Percentiles rank a stretch among this genome's conserved stretches.
Conservation (phyloP, 78 protist species). For the Tieghemostelium lacteum region DNA sequence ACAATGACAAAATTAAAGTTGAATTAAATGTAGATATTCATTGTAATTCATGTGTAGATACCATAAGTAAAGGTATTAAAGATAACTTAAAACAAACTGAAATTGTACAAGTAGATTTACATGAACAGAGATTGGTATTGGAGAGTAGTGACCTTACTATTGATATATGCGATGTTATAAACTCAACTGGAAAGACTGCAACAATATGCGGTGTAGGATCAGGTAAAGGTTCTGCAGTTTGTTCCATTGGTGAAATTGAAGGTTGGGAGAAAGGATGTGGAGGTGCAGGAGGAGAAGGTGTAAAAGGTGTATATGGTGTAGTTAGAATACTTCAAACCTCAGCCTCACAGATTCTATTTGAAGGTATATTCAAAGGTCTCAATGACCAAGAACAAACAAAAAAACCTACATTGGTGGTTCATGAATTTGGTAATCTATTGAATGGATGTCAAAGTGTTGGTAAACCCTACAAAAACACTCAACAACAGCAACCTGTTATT, state of each 20-base stretch:
- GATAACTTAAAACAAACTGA: background rate
- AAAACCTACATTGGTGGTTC: constrained; percentile 45
- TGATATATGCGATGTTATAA: constrained; percentile 37
- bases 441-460: constrained; percentile 59
- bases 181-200: constrained; percentile 25
- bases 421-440: constrained; percentile 40
- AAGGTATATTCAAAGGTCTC: constrained; percentile 54
- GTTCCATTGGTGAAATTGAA: constrained; percentile 46
- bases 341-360: constrained; percentile 1
- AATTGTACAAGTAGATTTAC: background rate
- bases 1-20: constrained; percentile 9
- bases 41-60: constrained; percentile 49
- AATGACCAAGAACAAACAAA: background rate
- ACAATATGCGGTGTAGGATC: constrained; percentile 33
- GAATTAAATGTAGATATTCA: constrained; percentile 61
- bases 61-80: constrained; percentile 7
- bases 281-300: constrained; percentile 70
- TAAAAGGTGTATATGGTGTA: constrained; percentile 47
- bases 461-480: constrained; percentile 1
- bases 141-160: constrained; percentile 26
- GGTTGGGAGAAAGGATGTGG: constrained; percentile 74
- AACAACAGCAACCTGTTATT: background rate
- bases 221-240: constrained; percentile 20
- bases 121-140: constrained; percentile 14
- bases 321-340: constrained; percentile 8